Evolutionary conservation across 768 basidiomycete genomes (phyloP), one percentile per base, ranked within the genome.

Genomic region (Pleurotus sapidus): DNA sequence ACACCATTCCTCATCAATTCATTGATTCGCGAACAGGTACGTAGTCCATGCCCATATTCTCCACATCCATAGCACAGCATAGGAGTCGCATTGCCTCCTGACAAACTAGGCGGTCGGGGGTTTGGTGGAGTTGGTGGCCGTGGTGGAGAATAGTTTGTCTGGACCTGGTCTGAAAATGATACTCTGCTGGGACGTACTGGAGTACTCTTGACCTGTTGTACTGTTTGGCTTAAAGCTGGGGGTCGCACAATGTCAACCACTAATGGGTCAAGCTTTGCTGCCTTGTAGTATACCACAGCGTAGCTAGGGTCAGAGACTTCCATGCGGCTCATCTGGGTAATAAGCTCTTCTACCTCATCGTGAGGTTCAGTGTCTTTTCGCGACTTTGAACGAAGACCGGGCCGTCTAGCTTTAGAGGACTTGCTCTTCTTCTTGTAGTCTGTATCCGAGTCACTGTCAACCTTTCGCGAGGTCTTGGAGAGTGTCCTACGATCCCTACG

Each of bases 281-380:
- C 55, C 57, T 38, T 46, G 37, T 59, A 56, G 34, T 57, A 56
- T 14, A 34, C 15, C 14, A 49, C 25, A 8, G 25, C 34, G 24
- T 49, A 56, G 11, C 46, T 18, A 4, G 55, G 42, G 25, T 59
- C 56, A n/a, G 37, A 17, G 12, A 57, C 30, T 25, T 43, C 57
- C 25, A 56, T n/a, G 15, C 42, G 11, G n/a, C 55, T 46, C 34
- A 56, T 30, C 27, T 59, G 58, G 17, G 39, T 34, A 39, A 56
- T 57, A 15, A 59, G 25, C 34, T 48, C n/a, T 12, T 59, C 58
- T 20, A 56, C 47, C 12, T 57, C 58, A 9, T 56, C 23, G 43
- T 57, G 38, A 30, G 30, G 7, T 30, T 30, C 30, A 30, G 30
- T 30, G 30, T 30, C 30, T 30, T 30, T 30, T 30, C 30, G 30